Conservation (phyloP, 2,329 filamentous ascomycete species). For the Exophiala lecanii-corni region DNA sequence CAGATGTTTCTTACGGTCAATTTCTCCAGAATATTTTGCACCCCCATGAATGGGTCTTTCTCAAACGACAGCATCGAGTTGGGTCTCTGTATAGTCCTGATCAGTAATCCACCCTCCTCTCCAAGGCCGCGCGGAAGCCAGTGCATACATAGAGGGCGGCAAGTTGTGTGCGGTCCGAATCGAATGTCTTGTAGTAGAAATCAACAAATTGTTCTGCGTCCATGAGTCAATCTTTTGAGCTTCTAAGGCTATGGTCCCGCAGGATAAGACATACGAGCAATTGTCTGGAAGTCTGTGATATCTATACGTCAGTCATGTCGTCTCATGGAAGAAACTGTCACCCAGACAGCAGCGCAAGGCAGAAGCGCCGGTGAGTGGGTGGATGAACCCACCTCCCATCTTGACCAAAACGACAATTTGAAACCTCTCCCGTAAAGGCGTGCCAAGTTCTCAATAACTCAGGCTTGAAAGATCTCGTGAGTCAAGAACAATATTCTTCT, state of each 20-base stretch:
- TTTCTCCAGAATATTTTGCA: slow-evolving; percentile 68
- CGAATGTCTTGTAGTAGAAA: slow-evolving; percentile 90
- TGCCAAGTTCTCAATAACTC: too few relatives aligned
- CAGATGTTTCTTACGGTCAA: slow-evolving; percentile 57
- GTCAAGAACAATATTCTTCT: too few relatives aligned
- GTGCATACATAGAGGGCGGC: slow-evolving; percentile 71
- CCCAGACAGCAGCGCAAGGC: too few relatives aligned
- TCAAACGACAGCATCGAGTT: slow-evolving; percentile 95
- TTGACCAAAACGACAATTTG: too few relatives aligned
- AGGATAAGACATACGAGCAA: slow-evolving; percentile 41
- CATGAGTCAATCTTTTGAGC: slow-evolving; percentile 8
- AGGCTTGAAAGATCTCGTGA: too few relatives aligned
- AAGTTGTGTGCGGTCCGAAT: slow-evolving; percentile 63
- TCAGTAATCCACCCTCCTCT: neutral
- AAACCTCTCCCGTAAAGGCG: too few relatives aligned
- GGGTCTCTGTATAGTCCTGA: slow-evolving; percentile 55
- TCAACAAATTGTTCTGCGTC: slow-evolving; percentile 74
- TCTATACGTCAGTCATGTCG: slow-evolving; percentile 5
- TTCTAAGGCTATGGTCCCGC: too few relatives aligned
- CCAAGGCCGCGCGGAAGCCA: too few relatives aligned
- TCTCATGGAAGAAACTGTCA: too few relatives aligned
- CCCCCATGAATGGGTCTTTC: slow-evolving; percentile 61
- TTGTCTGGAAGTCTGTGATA: slow-evolving; percentile 33
- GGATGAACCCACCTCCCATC: slow-evolving; percentile 5
- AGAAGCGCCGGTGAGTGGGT: too few relatives aligned